Base-by-base conservation (phyloP, 2,329 filamentous ascomycete genomes). In the Hypoxylon sp. region DNA sequence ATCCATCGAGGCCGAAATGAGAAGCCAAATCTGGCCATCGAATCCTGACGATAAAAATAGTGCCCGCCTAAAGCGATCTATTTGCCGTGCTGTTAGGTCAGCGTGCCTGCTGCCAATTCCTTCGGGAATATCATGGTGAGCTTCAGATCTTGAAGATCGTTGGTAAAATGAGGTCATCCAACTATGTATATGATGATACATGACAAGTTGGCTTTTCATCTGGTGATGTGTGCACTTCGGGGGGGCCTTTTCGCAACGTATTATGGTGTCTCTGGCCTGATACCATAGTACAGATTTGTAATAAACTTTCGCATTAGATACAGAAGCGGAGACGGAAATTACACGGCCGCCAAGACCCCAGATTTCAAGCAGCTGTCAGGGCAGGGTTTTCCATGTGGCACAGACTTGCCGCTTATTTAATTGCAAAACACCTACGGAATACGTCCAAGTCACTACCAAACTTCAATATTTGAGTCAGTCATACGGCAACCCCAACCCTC, bases 1-100 rank as follows among this genome's bases (percentile, higher is more conserved):
- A 57, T 41, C 48, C 34, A 55, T 53, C 41, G 30, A 53, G 19
- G 32, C 55, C 39, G 59, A 65, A 65, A 65, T 65, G 59, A 65
- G 51, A 57, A 24, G n/a, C 22, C 43, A 26, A 20, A 26, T 19
- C 20, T 44, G n/a, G 28, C 26, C 28, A 37, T 19, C 28, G 41
- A 61, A 58, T 59, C 56, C 53, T 57, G 17, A 41, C 26, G 28
- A 32, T 43, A 44, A 60, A 37, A 44, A 19, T 55, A 44, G 51
- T 26, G 30, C 24, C 34, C 26, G 28, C 28, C 30, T 15, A 26
- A 32, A 26, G 43, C 43, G 19, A 46, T 46, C 43, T 24, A 20
- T 46, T 24, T 26, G 39, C 6, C 19, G 24, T 26, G 7, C 24
- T 26, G 24, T 26, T 26, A 26, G 4, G 19, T 43, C 6, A 20